Evolutionary conservation across 163 green algal species (phyloP).

Genomic region (Volvox carteri): DNA sequence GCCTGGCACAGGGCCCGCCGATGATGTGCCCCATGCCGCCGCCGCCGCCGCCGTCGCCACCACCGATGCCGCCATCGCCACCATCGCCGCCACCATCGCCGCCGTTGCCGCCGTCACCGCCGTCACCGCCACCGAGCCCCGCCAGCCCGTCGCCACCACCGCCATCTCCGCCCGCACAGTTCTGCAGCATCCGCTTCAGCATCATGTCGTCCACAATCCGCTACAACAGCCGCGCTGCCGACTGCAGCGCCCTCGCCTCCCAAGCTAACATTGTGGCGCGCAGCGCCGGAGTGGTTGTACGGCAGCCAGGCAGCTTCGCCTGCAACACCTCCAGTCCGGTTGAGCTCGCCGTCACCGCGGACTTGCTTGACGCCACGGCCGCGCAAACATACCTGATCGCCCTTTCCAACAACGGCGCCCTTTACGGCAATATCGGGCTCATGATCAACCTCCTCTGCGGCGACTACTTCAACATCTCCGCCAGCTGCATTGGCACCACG

Average conservation of each 20-base stretch:
- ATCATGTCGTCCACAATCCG: neutral
- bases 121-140: conserved; percentile 4
- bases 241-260: conserved; percentile 9
- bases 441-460: conserved; percentile 2
- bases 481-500: neutral
- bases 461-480: conserved; percentile 27
- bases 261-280: neutral
- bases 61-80: neutral
- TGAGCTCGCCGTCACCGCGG: neutral
- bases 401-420: neutral
- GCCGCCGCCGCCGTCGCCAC: neutral
- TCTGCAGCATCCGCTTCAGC: neutral
- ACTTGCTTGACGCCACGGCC: neutral
- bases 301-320: neutral
- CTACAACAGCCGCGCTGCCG: neutral
- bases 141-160: conserved; percentile 29
- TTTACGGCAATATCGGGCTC: neutral
- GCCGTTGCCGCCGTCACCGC: neutral
- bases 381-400: neutral
- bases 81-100: conserved; percentile 1
- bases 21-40: conserved; percentile 7
- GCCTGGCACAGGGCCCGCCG: neutral
- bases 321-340: neutral
- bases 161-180: neutral
- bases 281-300: neutral